Base-by-base conservation (phyloP, 495 filamentous ascomycete genomes). In the Penicillium cataractarum region DNA sequence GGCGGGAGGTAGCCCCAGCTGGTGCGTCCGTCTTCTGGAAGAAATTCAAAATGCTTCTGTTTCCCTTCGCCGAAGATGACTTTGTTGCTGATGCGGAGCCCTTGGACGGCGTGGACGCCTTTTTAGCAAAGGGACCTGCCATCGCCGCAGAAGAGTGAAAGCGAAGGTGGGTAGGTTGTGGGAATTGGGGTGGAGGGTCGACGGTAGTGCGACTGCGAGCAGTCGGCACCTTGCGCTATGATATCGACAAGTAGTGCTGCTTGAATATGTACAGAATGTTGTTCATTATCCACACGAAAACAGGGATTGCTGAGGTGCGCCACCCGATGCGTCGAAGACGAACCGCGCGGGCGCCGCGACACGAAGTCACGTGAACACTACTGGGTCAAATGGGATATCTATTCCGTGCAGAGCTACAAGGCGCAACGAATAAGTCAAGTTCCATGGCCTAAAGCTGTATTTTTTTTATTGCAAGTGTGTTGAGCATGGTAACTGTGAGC, bases 11-110 rank as follows among this genome's bases (percentile, higher is more conserved):
- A 49, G 73, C 73, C 64, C 73, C 75, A 58, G 68, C 71, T 5
- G 78, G 72, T 6, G 71, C 65, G 55, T 90, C 85, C 0, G 84
- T 80, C 74, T 92, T 95, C 76, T 91, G 88, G 77, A 95, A 95
- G 72, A 92, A 95, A 61, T 76, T 89, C 60, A 93, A 71, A 51
- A 97, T 96, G 64, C 88, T 96, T 12, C 78, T 80, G 73, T 95
- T 96, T 6, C 82, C 66, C 62, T 84, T 85, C 1, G 70, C 55
- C 9, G 72, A 72, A 1, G 62, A 61, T 22, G 63, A 59, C 27
- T 44, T 39, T 15, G 54, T 70, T 4, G 50, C 21, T 7, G 29
- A 39, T 10, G 62, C 59, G 26, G 54, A 17, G 0, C 48, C 46
- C 37, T 67, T 72, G 42, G 72, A 71, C 3, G 77, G 74, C 31